phyloP scores from a whole-genome alignment of 805 yeast species.

The Sungouiozyma intestinalis region DNA sequence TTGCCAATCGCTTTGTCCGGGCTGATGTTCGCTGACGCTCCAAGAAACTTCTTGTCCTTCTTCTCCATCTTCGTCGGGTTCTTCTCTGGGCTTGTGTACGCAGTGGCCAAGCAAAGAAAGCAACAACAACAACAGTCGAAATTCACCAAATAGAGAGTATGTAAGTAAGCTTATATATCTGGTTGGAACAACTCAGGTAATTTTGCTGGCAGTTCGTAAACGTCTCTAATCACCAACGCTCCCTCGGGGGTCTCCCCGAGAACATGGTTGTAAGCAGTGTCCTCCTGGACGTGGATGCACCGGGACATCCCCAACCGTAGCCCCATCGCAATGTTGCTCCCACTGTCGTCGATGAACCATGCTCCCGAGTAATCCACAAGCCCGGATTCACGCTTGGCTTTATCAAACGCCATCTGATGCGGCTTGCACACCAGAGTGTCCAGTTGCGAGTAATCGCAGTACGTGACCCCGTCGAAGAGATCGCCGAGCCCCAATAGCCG shows the following conservation, averaged over 20 bases:
- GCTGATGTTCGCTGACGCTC: slow-evolving; percentile 86
- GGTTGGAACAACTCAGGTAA: slow-evolving; percentile 39
- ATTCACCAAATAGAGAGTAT: not conserved
- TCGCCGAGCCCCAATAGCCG: slow-evolving; percentile 82
- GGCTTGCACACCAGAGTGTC: slow-evolving; percentile 82
- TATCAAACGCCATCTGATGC: slow-evolving; percentile 55
- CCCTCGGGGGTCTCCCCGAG: slow-evolving; percentile 33
- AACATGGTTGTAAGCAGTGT: slow-evolving; percentile 35
- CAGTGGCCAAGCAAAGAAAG: slow-evolving; percentile 91
- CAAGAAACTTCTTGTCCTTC: slow-evolving; percentile 85
- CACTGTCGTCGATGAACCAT: slow-evolving; percentile 84
- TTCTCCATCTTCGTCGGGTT: slow-evolving; percentile 89
- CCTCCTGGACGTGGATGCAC: slow-evolving; percentile 69
- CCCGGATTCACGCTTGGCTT: slow-evolving; percentile 52
- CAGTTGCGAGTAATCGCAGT: slow-evolving; percentile 64
- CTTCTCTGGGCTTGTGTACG: slow-evolving; percentile 90
- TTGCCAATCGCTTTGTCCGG: slow-evolving; percentile 96
- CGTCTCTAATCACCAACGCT: slow-evolving; percentile 43
- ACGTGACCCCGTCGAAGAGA: slow-evolving; percentile 86
- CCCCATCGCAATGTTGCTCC: slow-evolving; percentile 68
- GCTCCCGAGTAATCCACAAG: slow-evolving; percentile 34
- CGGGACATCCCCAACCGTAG: slow-evolving; percentile 58
- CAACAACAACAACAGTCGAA: slow-evolving; percentile 19
- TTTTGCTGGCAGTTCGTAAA: slow-evolving; percentile 38
- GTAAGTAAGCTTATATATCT: not conserved